phyloP scores from a whole-genome alignment of 1,284 basidiomycete genomes.

The Tilletia horrida region DNA sequence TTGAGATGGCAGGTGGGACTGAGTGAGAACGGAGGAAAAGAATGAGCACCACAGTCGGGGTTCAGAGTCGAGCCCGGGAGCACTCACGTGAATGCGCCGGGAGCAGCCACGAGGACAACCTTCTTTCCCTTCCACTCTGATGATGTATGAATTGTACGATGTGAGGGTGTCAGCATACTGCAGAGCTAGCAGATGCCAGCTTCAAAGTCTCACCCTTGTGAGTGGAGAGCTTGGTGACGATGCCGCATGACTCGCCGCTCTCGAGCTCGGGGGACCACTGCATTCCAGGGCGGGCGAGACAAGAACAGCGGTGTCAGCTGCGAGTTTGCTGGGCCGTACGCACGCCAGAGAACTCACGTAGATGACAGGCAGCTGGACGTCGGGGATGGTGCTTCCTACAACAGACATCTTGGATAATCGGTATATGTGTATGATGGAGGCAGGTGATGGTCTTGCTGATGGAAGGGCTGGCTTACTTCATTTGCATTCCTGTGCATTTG shows the following conservation, averaged over 20 bases:
- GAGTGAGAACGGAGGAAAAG: not conserved
- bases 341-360: not conserved
- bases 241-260: constrained; percentile 56
- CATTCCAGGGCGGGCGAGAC: not conserved
- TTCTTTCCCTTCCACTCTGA: constrained; percentile 74
- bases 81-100: constrained; percentile 62
- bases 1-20: constrained; percentile 45
- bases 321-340: too few species aligned
- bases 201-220: constrained; percentile 53
- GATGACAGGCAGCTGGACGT: not conserved
- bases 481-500: too few species aligned
- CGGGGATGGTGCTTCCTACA: constrained; percentile 9
- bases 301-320: not conserved
- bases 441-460: not conserved
- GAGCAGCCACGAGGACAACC: constrained; percentile 72
- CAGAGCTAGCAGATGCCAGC: too few species aligned
- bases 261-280: constrained; percentile 66
- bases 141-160: not conserved
- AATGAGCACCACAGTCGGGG: not conserved
- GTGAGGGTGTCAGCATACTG: not conserved
- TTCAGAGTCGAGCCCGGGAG: not conserved
- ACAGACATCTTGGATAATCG: not conserved
- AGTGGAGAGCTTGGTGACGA: constrained; percentile 57
- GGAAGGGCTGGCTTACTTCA: not conserved
- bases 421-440: not conserved